Percentiles rank a stretch among this genome's conserved stretches.
phyloP scores from a whole-genome alignment of 1,284 basidiomycete species.

The Quambalaria eucalypti region DNA sequence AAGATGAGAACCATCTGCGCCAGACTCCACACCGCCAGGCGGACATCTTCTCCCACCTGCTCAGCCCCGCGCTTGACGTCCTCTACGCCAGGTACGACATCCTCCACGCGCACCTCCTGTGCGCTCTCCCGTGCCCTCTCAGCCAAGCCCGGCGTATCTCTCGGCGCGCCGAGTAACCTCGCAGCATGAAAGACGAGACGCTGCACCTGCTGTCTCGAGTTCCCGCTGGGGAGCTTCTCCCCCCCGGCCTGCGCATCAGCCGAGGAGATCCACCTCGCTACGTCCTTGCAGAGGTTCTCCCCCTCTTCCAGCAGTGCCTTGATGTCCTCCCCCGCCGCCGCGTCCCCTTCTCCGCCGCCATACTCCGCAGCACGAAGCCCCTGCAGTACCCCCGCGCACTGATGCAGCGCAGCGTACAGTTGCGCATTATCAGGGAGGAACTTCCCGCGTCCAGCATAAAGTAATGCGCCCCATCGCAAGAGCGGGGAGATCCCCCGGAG shows the following conservation, averaged over 20 bases:
- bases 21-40: background rate
- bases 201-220: constrained; percentile 4
- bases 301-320: background rate
- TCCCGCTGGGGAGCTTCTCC: constrained; percentile 1
- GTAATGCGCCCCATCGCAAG: too few relatives aligned
- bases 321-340: background rate
- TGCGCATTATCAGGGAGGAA: constrained; percentile 5
- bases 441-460: too few relatives aligned
- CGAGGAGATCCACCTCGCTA: constrained; percentile 3
- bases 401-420: constrained; percentile 3
- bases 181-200: constrained; percentile 2
- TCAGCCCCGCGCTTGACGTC: constrained; percentile 1
- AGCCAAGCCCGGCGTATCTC: background rate
- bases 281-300: background rate
- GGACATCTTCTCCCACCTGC: background rate
- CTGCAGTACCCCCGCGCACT: background rate
- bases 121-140: too few relatives aligned
- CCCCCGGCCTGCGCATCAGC: background rate
- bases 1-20: background rate
- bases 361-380: background rate
- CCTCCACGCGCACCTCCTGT: constrained; percentile 1
- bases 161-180: background rate
- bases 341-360: background rate
- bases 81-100: constrained; percentile 1
- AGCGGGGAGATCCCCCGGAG: background rate